Percentiles rank a stretch among this genome's conserved stretches.
These are phyloP conservation scores for Epichloe bromicola DNA, from an alignment of 2,329 filamentous ascomycete species.

Conservation along the genomic window DNA sequence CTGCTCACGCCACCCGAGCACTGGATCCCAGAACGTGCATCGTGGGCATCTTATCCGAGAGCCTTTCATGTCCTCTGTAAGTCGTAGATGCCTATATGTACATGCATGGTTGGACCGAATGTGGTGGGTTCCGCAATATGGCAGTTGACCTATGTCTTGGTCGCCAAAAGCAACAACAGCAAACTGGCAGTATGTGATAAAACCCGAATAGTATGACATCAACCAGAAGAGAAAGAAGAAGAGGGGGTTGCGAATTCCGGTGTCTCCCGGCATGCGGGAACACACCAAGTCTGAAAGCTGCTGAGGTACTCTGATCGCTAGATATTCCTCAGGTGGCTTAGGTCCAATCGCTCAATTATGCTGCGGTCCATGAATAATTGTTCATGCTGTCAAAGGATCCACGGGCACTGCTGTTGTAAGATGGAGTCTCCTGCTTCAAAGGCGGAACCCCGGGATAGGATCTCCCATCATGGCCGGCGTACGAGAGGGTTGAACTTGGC, in stretches of 20 bases:
- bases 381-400: conserved; percentile 37
- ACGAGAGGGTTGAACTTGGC: conserved; percentile 29
- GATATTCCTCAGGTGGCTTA: neutral
- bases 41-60: neutral
- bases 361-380: conserved; percentile 46
- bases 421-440: conserved; percentile 24
- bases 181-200: neutral
- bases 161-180: neutral
- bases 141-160: neutral
- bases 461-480: conserved; percentile 28
- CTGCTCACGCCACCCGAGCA: neutral
- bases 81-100: neutral
- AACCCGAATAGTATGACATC: no score
- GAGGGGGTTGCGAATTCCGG: no score
- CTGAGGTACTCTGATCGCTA: neutral
- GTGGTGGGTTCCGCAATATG: neutral
- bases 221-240: no score
- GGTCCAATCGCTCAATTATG: conserved; percentile 16
- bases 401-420: conserved; percentile 26
- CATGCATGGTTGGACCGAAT: neutral
- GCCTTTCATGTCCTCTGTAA: neutral
- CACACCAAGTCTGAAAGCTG: neutral
- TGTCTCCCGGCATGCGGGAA: neutral
- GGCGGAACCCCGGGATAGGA: conserved; percentile 14
- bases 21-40: neutral